These are phyloP conservation scores for Trapa bicornis DNA, from an alignment of 345 rosid species.

Conservation along the genomic window DNA sequence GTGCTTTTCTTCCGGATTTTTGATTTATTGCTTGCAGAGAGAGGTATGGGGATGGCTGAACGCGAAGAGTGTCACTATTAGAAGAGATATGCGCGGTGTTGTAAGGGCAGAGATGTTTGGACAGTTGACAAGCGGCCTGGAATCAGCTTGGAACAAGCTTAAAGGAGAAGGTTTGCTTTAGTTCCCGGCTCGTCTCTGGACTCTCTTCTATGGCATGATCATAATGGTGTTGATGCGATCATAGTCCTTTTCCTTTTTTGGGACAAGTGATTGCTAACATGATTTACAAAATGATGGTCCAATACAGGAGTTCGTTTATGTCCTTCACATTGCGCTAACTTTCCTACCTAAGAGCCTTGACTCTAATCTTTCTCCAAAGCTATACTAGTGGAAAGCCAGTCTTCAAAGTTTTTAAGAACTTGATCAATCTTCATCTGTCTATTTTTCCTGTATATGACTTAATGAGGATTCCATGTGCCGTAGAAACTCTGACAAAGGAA, in stretches of 20 bases:
- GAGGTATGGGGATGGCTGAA: conserved; percentile 62
- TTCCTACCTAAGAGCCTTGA: background rate
- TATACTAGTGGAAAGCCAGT: background rate
- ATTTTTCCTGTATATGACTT: conserved; percentile 8
- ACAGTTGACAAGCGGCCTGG: conserved; percentile 84
- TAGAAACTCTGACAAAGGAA: conserved; percentile 89
- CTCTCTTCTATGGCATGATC: background rate
- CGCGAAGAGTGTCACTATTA: conserved; percentile 24
- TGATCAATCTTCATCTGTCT: background rate
- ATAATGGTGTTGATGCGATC: background rate
- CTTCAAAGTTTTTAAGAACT: background rate
- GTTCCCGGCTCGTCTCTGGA: background rate
- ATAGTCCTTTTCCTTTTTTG: background rate
- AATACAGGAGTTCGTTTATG: background rate
- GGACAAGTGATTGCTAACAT: background rate
- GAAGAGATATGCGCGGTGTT: conserved; percentile 31
- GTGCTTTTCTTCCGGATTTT: background rate
- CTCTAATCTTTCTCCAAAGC: background rate
- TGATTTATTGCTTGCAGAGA: conserved; percentile 23
- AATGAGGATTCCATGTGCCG: conserved; percentile 9
- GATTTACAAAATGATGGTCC: background rate
- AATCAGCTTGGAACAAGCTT: conserved; percentile 94
- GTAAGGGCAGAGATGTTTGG: conserved; percentile 95
- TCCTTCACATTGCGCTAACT: background rate
- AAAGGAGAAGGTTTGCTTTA: conserved; percentile 73